These are phyloP conservation scores for Xylariaceae sp. DNA, from an alignment of 2,329 filamentous ascomycete species.

Conservation along the genomic window DNA sequence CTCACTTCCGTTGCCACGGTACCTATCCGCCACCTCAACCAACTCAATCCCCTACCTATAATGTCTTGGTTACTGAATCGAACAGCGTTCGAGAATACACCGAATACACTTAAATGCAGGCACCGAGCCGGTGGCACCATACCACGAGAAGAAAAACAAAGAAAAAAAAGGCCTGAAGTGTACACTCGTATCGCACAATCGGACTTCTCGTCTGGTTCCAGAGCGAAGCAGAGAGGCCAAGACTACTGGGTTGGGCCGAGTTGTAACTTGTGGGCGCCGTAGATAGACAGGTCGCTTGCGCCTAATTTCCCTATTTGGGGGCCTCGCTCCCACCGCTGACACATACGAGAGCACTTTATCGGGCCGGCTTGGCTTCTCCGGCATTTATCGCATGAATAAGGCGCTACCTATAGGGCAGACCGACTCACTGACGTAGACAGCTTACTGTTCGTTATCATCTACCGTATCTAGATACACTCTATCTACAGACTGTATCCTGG, in stretches of 20 bases:
- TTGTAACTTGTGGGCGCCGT: neutral
- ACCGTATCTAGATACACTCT: too few relatives aligned
- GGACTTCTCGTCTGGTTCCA: neutral
- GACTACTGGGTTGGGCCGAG: neutral
- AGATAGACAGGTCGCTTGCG: neutral
- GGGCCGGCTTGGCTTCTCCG: conserved; percentile 8
- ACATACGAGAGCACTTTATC: conserved; percentile 3
- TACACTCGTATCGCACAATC: conserved; percentile 2
- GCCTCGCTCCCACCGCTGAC: conserved; percentile 6
- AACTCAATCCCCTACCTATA: neutral
- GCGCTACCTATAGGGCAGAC: neutral
- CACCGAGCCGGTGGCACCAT: conserved; percentile 22
- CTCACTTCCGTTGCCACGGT: neutral
- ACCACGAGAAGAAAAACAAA: conserved; percentile 17
- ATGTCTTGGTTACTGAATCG: conserved; percentile 9
- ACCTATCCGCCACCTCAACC: neutral
- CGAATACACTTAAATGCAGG: conserved; percentile 16
- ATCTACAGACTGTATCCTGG: neutral
- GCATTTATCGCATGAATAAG: neutral
- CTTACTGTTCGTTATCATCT: neutral
- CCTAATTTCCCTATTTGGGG: conserved; percentile 14
- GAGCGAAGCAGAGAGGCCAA: neutral
- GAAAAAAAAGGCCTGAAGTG: conserved; percentile 3
- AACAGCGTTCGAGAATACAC: conserved; percentile 20
- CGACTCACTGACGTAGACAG: neutral